phyloP scores from a whole-genome alignment of 768 basidiomycete species.

The Naganishia friedmannii region DNA sequence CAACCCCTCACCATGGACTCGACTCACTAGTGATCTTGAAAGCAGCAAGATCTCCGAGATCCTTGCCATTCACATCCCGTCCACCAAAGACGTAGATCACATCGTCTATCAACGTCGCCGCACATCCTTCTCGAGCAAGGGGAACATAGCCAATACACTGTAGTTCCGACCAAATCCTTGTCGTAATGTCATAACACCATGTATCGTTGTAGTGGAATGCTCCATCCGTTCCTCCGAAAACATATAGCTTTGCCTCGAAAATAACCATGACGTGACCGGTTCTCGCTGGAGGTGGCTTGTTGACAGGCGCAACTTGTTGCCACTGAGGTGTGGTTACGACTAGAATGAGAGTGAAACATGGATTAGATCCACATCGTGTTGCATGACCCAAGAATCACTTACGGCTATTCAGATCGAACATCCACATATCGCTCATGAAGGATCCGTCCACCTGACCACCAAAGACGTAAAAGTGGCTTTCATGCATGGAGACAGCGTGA shows the following conservation, averaged over 20 bases:
- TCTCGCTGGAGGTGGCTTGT: constrained; percentile 66
- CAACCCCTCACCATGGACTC: neutral
- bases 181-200: constrained; percentile 83
- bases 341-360: constrained; percentile 48
- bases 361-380: constrained; percentile 4
- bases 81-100: constrained; percentile 98
- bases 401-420: constrained; percentile 93
- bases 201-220: constrained; percentile 98
- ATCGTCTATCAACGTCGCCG: constrained; percentile 92
- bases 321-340: constrained; percentile 78
- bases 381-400: constrained; percentile 50
- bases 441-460: constrained; percentile 94
- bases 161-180: constrained; percentile 81
- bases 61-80: constrained; percentile 92
- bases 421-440: constrained; percentile 92
- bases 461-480: constrained; percentile 87
- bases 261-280: constrained; percentile 90
- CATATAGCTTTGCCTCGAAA: constrained; percentile 73
- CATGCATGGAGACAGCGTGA: constrained; percentile 88
- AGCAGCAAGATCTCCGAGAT: constrained; percentile 87
- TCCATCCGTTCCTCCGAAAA: constrained; percentile 99
- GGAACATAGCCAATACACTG: constrained; percentile 96
- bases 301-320: constrained; percentile 65
- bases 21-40: constrained; percentile 96
- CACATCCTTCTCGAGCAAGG: constrained; percentile 90